These are phyloP conservation scores for Russula vinacea DNA, from an alignment of 768 basidiomycete genomes.

Conservation along the genomic window DNA sequence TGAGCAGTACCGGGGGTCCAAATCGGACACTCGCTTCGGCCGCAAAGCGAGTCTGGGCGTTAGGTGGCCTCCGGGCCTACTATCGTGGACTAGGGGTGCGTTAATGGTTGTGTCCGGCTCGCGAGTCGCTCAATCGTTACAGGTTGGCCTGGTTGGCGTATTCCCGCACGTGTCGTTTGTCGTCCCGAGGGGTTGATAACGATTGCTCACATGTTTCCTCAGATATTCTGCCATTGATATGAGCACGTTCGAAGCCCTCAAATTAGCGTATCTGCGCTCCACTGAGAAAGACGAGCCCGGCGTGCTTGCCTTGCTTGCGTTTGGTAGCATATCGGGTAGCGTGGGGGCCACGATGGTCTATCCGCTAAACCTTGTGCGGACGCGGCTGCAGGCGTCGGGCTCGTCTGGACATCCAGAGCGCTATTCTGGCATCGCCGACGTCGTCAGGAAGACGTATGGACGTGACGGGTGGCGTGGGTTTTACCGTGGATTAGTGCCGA, in stretches of 20 bases:
- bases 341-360: slow-evolving; percentile 94
- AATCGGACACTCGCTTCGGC: slow-evolving; percentile 60
- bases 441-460: slow-evolving; percentile 71
- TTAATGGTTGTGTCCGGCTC: slow-evolving; percentile 30
- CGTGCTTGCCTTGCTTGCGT: slow-evolving; percentile 79
- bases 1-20: slow-evolving; percentile 72
- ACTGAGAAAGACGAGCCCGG: slow-evolving; percentile 88
- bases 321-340: slow-evolving; percentile 90
- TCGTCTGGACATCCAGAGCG: slow-evolving; percentile 91
- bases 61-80: slow-evolving; percentile 79
- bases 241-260: slow-evolving; percentile 95
- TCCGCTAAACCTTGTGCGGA: slow-evolving; percentile 87
- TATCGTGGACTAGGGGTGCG: slow-evolving; percentile 88
- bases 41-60: slow-evolving; percentile 66
- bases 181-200: neutral
- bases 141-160: slow-evolving; percentile 94
- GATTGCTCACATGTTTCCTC: slow-evolving; percentile 23
- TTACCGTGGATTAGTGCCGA: slow-evolving; percentile 89
- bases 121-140: slow-evolving; percentile 29
- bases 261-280: slow-evolving; percentile 83
- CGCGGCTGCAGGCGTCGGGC: slow-evolving; percentile 93
- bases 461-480: slow-evolving; percentile 92
- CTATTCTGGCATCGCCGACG: slow-evolving; percentile 88
- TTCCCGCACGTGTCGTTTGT: slow-evolving; percentile 69
- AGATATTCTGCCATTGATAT: slow-evolving; percentile 95